Evolutionary conservation across 805 yeast species (phyloP), one percentile per base, ranked within the genome.

Genomic region (Saturnispora mendoncae): DNA sequence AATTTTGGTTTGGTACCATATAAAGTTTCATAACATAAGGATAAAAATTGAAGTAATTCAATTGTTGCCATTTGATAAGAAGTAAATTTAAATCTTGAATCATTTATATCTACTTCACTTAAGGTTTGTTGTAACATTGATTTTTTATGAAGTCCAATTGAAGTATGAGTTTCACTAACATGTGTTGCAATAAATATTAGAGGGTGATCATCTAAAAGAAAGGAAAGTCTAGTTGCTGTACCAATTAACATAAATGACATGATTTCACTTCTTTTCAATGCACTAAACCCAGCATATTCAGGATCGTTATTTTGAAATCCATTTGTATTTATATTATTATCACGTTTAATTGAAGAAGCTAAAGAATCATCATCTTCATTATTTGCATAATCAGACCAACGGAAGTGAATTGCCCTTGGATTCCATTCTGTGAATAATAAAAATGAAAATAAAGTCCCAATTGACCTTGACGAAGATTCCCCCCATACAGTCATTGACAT

Each of bases 241-340:
- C 97, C 96, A 36, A 85, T 78, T 46, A 86, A 71, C 92, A 87
- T 83, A 90, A 95, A 88, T 0, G 94, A 82, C 87, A 86, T 83
- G 30, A 95, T 69, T 57, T 85, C 88, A 47, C 88, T 79, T 52
- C 95, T 67, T 51, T 94, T 69, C 74, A 87, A 77, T 1, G 95
- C 94, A 24, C 85, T 84, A 34, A 84, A 62, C 0, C 95, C 95
- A 0, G 88, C 80, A 33, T 75, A 61, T 25, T 72, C 71, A 27
- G 74, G 75, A 10, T 64, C 73, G 14, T 55, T 61, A 19, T 63
- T 33, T 2, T 29, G 35, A 9, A 21, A 41, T 12, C 37, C 25
- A 12, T 31, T 46, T 3, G 12, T 14, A 10, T 19, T 26, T 9
- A 24, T 37, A 15, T 33, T 32, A 42, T 38, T 48, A 24, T 49